Evolutionary conservation across 169 alveolate genomes (phyloP).

Genomic region (Eimeria tenella): DNA sequence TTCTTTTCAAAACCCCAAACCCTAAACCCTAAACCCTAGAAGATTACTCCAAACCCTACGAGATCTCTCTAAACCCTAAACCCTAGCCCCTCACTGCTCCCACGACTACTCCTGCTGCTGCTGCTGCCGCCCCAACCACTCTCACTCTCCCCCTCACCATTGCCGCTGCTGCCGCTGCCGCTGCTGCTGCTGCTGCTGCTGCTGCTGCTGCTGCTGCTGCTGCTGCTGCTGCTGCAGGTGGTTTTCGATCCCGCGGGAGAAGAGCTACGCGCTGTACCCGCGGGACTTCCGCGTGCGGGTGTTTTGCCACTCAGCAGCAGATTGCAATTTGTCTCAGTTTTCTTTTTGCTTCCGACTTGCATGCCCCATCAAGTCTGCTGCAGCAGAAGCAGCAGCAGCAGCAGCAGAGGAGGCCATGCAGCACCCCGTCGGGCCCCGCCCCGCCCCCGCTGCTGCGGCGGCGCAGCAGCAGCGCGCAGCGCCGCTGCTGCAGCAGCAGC

Average conservation of each 20-base stretch:
- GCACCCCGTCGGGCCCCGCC: slow-evolving; percentile 15
- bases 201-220: slow-evolving; percentile 29
- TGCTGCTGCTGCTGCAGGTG: slow-evolving; percentile 23
- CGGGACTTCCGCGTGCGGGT: slow-evolving; percentile 2
- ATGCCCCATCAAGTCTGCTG: not conserved
- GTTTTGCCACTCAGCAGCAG: slow-evolving; percentile 35
- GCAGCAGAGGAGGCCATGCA: not conserved
- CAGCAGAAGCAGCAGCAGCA: slow-evolving; percentile 36
- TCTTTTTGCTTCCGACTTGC: slow-evolving; percentile 14
- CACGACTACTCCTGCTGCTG: not conserved
- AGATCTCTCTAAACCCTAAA: no score
- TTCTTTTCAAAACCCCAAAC: not conserved
- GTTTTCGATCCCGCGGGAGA: not conserved
- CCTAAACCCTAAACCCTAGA: no score
- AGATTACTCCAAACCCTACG: no score
- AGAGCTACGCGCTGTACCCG: slow-evolving; percentile 1
- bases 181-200: not conserved
- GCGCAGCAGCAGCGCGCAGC: slow-evolving; percentile 17
- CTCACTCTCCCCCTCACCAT: not conserved
- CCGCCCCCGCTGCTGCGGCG: not conserved
- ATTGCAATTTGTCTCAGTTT: not conserved
- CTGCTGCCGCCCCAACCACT: not conserved
- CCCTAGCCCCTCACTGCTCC: not conserved
- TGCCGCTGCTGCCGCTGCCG: slow-evolving; percentile 29
- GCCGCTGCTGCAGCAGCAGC: not conserved